phyloP scores from a whole-genome alignment of 768 basidiomycete genomes.

The Suillus spraguei region DNA sequence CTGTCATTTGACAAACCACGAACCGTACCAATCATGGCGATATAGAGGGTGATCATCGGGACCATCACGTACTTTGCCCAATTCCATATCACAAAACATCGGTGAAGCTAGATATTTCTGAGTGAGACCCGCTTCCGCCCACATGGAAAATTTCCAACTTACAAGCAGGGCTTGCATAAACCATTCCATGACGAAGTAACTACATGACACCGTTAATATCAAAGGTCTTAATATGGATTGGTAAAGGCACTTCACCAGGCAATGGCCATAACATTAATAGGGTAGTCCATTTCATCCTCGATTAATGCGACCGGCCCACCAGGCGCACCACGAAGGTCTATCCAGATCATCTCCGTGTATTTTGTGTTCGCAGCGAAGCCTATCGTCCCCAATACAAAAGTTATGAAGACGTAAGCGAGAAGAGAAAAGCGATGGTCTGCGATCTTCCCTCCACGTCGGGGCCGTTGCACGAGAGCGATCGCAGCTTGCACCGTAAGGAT shows the following conservation, averaged over 20 bases:
- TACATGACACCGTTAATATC: conserved; percentile 7
- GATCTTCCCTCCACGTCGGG: conserved; percentile 4
- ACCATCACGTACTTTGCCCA: conserved; percentile 17
- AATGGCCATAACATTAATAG: conserved; percentile 26
- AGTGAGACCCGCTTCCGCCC: background rate
- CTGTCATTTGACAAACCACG: background rate
- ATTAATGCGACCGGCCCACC: conserved; percentile 18
- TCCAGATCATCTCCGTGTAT: conserved; percentile 36
- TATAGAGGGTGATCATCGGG: conserved; percentile 20
- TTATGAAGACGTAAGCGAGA: conserved; percentile 24
- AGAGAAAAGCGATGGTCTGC: conserved; percentile 14
- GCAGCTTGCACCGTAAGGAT: conserved; percentile 23
- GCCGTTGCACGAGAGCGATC: conserved; percentile 11
- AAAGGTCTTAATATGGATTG: background rate
- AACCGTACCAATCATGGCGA: conserved; percentile 19
- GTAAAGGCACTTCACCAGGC: conserved; percentile 19
- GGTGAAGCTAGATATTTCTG: background rate
- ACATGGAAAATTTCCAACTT: background rate
- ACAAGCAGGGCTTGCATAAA: conserved; percentile 30
- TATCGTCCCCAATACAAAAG: conserved; percentile 31
- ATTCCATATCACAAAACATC: conserved; percentile 23
- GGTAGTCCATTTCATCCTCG: conserved; percentile 19
- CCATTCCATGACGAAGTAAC: conserved; percentile 35
- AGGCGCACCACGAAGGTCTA: conserved; percentile 28
- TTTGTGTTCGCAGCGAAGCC: conserved; percentile 29